phyloP scores from a whole-genome alignment of 768 basidiomycete species.

The Amanita muscaria region DNA sequence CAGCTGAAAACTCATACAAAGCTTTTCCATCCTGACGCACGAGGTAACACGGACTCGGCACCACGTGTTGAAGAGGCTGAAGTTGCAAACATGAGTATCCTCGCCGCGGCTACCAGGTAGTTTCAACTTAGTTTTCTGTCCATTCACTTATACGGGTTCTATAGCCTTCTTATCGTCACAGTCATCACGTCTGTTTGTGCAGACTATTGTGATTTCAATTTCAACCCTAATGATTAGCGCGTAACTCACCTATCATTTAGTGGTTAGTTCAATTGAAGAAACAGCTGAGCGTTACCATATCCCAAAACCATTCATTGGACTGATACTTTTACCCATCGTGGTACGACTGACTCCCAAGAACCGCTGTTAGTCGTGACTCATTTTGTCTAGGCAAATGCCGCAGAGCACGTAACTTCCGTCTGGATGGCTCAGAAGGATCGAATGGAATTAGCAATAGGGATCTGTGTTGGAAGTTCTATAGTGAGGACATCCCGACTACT shows the following conservation, averaged over 20 bases:
- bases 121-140: not conserved
- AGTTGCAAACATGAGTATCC: slow-evolving; percentile 57
- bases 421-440: slow-evolving; percentile 80
- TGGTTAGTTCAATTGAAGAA: slow-evolving; percentile 90
- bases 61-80: slow-evolving; percentile 30
- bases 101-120: slow-evolving; percentile 51
- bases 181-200: slow-evolving; percentile 83
- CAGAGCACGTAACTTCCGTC: slow-evolving; percentile 78
- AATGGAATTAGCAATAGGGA: slow-evolving; percentile 63
- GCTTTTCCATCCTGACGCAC: slow-evolving; percentile 28
- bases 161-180: slow-evolving; percentile 63
- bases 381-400: slow-evolving; percentile 55
- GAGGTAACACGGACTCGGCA: not conserved
- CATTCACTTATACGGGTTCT: not conserved
- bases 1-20: slow-evolving; percentile 67
- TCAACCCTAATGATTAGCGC: slow-evolving; percentile 18
- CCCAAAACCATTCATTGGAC: slow-evolving; percentile 78
- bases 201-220: slow-evolving; percentile 52
- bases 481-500: slow-evolving; percentile 30
- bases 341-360: slow-evolving; percentile 30
- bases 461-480: slow-evolving; percentile 77
- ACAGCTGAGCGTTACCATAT: slow-evolving; percentile 74
- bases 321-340: slow-evolving; percentile 83
- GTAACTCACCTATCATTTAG: slow-evolving; percentile 29
- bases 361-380: not conserved